Evolutionary conservation across 495 filamentous ascomycete species (phyloP), one percentile per base, ranked within the genome.

Genomic region (Sphaerosporella brunnea): DNA sequence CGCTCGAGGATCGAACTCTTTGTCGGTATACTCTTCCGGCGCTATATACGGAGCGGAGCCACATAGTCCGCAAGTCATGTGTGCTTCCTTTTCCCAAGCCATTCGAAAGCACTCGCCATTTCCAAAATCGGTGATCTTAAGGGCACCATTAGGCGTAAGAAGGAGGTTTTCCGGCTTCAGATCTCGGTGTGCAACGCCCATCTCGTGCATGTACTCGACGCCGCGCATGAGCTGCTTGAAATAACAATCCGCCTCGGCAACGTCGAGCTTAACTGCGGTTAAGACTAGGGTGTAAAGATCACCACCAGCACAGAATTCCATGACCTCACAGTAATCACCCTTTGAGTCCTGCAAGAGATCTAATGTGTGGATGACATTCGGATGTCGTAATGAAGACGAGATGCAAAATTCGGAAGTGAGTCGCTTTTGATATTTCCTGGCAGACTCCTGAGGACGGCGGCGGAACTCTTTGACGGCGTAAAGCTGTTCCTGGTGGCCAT

Each of bases 211-310:
- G 64, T 99, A 99, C 63, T 96, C 87, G 36, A 99, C 92, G 24
- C 92, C 90, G 41, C 92, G 85, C 92, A 99, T 96, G 55, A 99
- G 74, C 64, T 99, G 90, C 68, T 96, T 93, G 72, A 99, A 99
- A 63, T 86, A 93, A 66, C 90, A 99, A 64, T 99, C 90, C 23
- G 90, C 90, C 63, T 99, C 90, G 34, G 72, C 63, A 47, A 93
- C 87, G 56, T 96, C 90, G 39, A 99, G 73, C 61, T 93, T 93
- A 23, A 84, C 85, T 19, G 88, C 84, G 9, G 88, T 75, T 37
- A 99, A 77, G 20, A 96, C 80, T 18, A 99, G 71, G 0, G 85
- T 93, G 65, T 99, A 99, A 18, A 99, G 73, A 65, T 99, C 90
- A 28, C 90, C 90, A 45, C 90, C 90, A 25, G 87, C 84, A 60